These are phyloP conservation scores for Corymbia maculata DNA, from an alignment of 345 rosid species.

Conservation along the genomic window DNA sequence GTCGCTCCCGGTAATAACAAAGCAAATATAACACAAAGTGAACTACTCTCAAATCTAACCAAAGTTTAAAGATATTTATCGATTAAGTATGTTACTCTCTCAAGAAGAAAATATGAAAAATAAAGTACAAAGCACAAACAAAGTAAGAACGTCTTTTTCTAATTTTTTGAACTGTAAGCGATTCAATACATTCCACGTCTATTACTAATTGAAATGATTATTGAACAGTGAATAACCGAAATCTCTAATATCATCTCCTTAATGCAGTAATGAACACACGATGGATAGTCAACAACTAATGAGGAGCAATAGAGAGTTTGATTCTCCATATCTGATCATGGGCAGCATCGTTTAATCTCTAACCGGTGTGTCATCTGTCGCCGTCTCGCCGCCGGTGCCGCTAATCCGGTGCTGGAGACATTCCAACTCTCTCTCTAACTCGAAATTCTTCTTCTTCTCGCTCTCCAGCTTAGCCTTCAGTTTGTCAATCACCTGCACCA, in stretches of 20 bases:
- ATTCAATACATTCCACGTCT: not conserved
- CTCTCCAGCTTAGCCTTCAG: conserved; percentile 42
- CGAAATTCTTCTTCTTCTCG: conserved; percentile 32
- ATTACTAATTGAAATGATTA: not conserved
- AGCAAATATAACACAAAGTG: not conserved
- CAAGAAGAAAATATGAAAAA: not conserved
- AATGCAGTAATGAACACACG: not conserved
- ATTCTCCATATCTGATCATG: not conserved
- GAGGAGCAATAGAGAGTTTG: not conserved
- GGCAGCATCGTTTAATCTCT: not conserved
- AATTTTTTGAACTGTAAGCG: not conserved
- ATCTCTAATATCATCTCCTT: not conserved
- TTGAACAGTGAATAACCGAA: not conserved
- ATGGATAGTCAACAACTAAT: not conserved
- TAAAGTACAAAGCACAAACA: not conserved
- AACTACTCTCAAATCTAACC: not conserved
- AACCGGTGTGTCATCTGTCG: not conserved
- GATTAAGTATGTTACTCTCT: not conserved
- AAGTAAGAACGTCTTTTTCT: not conserved
- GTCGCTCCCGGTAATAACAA: not conserved
- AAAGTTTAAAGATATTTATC: not conserved
- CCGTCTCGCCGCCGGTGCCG: conserved; percentile 11
- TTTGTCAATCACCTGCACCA: conserved; percentile 30
- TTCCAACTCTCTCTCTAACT: conserved; percentile 35
- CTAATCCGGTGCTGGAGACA: conserved; percentile 16